These are phyloP conservation scores for Paramecium caudatum DNA, from an alignment of 73 alveolate species.

Conservation along the genomic window DNA sequence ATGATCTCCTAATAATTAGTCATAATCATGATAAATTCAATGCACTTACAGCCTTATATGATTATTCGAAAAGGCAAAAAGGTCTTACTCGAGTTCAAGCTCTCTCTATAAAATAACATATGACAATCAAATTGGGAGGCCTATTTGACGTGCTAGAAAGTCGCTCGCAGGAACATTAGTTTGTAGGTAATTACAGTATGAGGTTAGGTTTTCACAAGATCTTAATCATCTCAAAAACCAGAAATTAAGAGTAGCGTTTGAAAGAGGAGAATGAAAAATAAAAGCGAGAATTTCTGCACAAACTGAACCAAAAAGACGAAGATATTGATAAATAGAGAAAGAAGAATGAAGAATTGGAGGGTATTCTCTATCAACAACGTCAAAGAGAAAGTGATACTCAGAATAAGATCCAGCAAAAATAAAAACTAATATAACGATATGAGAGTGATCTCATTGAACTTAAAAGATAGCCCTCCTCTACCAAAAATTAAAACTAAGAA, in stretches of 20 bases:
- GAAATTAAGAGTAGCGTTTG: not conserved
- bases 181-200: not conserved
- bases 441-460: slow-evolving; percentile 60
- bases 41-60: too few relatives aligned
- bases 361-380: slow-evolving; percentile 25
- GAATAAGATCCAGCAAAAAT: slow-evolving; percentile 31
- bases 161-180: not conserved
- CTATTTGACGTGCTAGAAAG: not conserved
- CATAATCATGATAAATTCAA: not conserved
- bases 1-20: not conserved
- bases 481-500: slow-evolving; percentile 51
- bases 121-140: not conserved
- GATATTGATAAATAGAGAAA: slow-evolving; percentile 49
- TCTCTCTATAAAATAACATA: not conserved
- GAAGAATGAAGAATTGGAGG: slow-evolving; percentile 66
- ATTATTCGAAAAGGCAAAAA: not conserved
- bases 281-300: slow-evolving; percentile 19
- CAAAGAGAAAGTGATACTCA: slow-evolving; percentile 40
- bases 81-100: not conserved
- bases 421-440: slow-evolving; percentile 43
- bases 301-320: slow-evolving; percentile 56
- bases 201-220: slow-evolving; percentile 7
- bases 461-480: slow-evolving; percentile 59
- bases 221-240: slow-evolving; percentile 1
- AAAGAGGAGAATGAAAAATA: slow-evolving; percentile 63